These are phyloP conservation scores for Gnaphalium uliginosum DNA, from an alignment of 129 eudicot genomes.

Conservation along the genomic window DNA sequence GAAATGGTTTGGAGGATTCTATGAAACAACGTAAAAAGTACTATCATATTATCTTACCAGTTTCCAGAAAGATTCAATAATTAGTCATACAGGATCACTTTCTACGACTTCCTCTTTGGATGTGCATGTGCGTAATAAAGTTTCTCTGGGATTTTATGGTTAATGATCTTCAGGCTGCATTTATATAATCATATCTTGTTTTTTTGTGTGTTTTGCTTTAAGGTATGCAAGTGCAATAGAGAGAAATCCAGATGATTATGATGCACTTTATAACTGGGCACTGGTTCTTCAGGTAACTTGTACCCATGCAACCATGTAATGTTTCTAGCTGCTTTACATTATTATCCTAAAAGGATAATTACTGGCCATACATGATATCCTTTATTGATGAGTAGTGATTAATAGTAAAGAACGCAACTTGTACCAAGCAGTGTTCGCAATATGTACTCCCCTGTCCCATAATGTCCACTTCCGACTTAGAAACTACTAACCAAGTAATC, in stretches of 20 bases:
- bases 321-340: background rate
- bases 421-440: background rate
- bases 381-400: background rate
- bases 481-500: background rate
- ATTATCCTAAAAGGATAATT: background rate
- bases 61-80: background rate
- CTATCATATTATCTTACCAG: background rate
- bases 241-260: constrained; percentile 89
- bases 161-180: background rate
- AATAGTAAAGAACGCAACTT: background rate
- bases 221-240: constrained; percentile 93
- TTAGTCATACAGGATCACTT: background rate
- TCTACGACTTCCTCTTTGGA: background rate
- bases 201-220: constrained; percentile 12
- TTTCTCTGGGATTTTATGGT: background rate
- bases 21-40: background rate
- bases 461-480: background rate
- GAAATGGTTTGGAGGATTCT: background rate
- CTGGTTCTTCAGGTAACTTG: constrained; percentile 81
- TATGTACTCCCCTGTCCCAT: background rate
- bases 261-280: constrained; percentile 98
- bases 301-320: constrained; percentile 23
- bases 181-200: background rate
- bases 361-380: background rate
- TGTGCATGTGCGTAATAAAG: background rate